These are phyloP conservation scores for Globisporangium barbulae DNA, from an alignment of 352 stramenopile genomes.

Conservation along the genomic window DNA sequence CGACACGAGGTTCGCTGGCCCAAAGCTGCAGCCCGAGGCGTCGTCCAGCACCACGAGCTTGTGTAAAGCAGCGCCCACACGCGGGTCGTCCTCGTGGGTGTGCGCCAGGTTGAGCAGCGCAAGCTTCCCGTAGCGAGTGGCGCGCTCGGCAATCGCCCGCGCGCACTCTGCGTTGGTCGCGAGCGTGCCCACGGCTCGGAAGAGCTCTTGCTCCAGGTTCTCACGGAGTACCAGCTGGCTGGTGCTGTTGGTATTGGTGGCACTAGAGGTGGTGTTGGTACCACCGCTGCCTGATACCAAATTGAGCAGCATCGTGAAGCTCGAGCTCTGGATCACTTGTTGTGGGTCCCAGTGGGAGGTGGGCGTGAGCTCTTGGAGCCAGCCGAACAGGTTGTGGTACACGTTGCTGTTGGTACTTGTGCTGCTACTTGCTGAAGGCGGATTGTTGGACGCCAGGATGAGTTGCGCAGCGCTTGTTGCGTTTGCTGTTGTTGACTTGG, in stretches of 20 bases:
- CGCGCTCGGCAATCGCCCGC: conserved; percentile 47
- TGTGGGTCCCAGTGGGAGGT: conserved; percentile 37
- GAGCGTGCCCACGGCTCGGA: conserved; percentile 43
- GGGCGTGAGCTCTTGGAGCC: conserved; percentile 42
- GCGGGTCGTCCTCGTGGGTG: conserved; percentile 48
- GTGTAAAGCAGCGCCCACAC: conserved; percentile 51
- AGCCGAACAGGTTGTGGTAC: conserved; percentile 46
- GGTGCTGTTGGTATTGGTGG: conserved; percentile 26
- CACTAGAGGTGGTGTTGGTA: conserved; percentile 12
- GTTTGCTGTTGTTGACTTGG: not conserved
- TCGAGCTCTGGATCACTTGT: conserved; percentile 48
- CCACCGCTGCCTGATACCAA: conserved; percentile 26
- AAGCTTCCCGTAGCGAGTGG: conserved; percentile 70
- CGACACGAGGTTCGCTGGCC: conserved; percentile 63
- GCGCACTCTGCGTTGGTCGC: conserved; percentile 54
- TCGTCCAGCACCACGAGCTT: conserved; percentile 42
- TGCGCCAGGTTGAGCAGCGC: conserved; percentile 57
- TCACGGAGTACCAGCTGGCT: conserved; percentile 24
- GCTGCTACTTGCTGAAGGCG: not conserved
- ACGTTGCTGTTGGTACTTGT: conserved; percentile 9
- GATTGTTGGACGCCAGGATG: not conserved
- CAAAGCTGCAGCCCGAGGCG: conserved; percentile 40
- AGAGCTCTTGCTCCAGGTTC: conserved; percentile 48
- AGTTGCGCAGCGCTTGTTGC: conserved; percentile 16
- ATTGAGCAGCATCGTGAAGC: conserved; percentile 65